Conservation (phyloP, 495 filamentous ascomycete genomes). For the Penicillium diatomitis region DNA sequence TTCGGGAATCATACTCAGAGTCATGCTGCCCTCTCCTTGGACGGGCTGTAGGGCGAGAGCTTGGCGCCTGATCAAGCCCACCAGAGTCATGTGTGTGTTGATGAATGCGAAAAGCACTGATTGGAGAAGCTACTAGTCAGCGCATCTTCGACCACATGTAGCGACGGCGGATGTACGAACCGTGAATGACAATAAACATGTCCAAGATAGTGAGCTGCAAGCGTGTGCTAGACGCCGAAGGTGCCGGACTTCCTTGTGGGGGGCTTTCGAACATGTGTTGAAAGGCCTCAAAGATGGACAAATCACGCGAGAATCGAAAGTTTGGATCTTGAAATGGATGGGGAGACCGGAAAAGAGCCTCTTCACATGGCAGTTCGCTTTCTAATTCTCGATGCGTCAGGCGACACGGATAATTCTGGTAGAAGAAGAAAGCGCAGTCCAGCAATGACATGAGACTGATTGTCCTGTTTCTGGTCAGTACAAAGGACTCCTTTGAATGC, state of each 20-base stretch:
- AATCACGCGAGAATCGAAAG: slow-evolving; percentile 25
- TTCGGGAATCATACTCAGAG: slow-evolving; percentile 20
- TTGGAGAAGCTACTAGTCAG: slow-evolving; percentile 1
- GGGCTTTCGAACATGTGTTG: slow-evolving; percentile 24
- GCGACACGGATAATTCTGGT: slow-evolving; percentile 36
- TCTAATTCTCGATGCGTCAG: slow-evolving; percentile 29
- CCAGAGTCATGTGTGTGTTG: slow-evolving; percentile 35
- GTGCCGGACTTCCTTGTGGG: slow-evolving; percentile 1
- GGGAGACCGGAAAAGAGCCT: slow-evolving; percentile 27
- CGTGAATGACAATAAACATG: slow-evolving; percentile 38
- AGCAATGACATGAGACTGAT: slow-evolving; percentile 30
- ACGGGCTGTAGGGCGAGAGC: slow-evolving; percentile 1
- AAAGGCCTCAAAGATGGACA: slow-evolving; percentile 27
- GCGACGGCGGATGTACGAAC: slow-evolving; percentile 7
- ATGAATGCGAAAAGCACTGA: slow-evolving; percentile 38
- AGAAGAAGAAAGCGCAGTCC: slow-evolving; percentile 39
- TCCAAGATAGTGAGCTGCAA: slow-evolving; percentile 27
- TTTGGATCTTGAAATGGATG: slow-evolving; percentile 32
- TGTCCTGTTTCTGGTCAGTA: slow-evolving; percentile 20
- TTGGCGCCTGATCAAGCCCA: slow-evolving; percentile 21
- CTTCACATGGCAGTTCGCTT: slow-evolving; percentile 31
- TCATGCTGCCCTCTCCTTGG: background rate
- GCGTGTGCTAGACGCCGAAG: background rate
- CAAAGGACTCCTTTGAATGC: background rate
- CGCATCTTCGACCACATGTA: background rate